Evolutionary conservation across 2,329 filamentous ascomycete species (phyloP).

Genomic region (Hirsutella minnesotensis): DNA sequence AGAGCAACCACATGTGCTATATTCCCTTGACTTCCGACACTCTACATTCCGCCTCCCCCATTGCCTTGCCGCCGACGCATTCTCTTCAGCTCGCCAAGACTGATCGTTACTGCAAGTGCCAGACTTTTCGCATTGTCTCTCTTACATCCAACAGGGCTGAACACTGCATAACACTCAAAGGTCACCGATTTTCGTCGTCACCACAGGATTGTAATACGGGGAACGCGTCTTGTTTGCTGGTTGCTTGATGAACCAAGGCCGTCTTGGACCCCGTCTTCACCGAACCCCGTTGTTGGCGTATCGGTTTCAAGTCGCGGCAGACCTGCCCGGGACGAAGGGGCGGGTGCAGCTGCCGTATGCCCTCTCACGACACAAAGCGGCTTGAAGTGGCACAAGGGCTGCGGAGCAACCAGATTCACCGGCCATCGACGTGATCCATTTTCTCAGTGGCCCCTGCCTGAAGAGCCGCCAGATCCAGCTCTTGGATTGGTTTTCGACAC

Average conservation of each 20-base stretch:
- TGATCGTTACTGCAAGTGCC: too few species aligned
- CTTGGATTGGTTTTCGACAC: conserved; percentile 6
- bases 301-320: not conserved
- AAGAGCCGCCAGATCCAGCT: conserved; percentile 2
- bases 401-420: conserved; percentile 11
- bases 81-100: too few species aligned
- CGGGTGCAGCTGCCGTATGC: conserved; percentile 8
- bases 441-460: conserved; percentile 5
- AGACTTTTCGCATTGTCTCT: too few species aligned
- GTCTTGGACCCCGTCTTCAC: not conserved
- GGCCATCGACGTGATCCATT: conserved; percentile 8
- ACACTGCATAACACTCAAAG: too few species aligned
- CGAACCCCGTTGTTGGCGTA: not conserved
- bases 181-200: too few species aligned
- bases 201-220: too few species aligned
- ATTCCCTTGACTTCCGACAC: not conserved
- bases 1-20: not conserved
- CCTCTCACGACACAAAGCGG: conserved; percentile 9
- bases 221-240: too few species aligned
- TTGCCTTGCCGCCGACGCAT: too few species aligned
- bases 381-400: conserved; percentile 10
- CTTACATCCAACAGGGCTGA: too few species aligned
- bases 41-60: not conserved
- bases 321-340: not conserved
- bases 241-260: too few species aligned